Evolutionary conservation across 2,329 filamentous ascomycete genomes (phyloP), one percentile per base, ranked within the genome.

Genomic region (Ascochyta rabiei): DNA sequence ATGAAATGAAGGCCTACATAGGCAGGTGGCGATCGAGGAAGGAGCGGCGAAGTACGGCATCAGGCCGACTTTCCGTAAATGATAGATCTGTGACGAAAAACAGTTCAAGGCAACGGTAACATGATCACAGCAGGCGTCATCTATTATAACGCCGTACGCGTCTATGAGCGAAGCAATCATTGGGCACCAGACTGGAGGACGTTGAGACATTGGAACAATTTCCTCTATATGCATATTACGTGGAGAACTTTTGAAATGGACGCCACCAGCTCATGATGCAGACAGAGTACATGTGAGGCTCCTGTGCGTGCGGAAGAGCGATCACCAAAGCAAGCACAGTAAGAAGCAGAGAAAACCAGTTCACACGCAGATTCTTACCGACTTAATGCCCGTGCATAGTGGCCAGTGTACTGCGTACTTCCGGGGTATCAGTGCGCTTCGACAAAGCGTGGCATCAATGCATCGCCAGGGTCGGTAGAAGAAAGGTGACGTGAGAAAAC

Each of bases 351-450:
- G 61, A 61, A 67, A 69, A 56, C 62, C 67, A 70, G 63, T 72
- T 69, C 70, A 72, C 42, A 47, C 46, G 46, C 52, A 55, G 23
- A 30, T 33, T 37, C 42, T 55, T 55, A 55, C 52, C 47, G 47
- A 55, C 52, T 55, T 37, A 35, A 50, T 46, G 41, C 42, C 42
- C 48, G 24, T 57, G 52, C 53, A 63, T 55, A 46, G 44, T 54
- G 48, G 59, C 60, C 53, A 63, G 44, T 50, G 54, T 55, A 53
- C 60, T 59, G 61, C 61, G 41, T 60, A 54, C 56, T 62, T 60
- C 59, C 56, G 58, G 69, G 69, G 69, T 72, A 71, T 71, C 69
- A 66, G 60, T 60, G 62, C 65, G 64, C 59, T 54, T 58, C 59
- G 61, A 62, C 53, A 46, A 56, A 45, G 55, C 57, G 53, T 61